Conservation (phyloP, 1,139 yeast genomes). For the Lodderomyces parapsilosis region DNA sequence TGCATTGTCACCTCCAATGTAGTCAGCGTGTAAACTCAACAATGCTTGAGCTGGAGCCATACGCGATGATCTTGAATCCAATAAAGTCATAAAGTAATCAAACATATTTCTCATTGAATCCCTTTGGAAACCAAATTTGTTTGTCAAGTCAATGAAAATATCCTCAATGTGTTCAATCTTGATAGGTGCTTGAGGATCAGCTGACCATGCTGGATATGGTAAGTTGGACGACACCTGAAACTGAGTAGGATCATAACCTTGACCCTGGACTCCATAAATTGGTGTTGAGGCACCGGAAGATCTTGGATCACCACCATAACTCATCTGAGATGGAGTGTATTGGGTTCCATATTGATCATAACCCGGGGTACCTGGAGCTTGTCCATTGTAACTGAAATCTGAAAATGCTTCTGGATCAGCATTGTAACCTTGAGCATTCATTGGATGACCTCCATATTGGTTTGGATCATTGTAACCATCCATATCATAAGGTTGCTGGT, state of each 20-base stretch:
- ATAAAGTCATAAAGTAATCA: conserved; percentile 89
- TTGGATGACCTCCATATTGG: conserved; percentile 26
- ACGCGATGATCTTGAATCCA: conserved; percentile 94
- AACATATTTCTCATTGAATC: conserved; percentile 97
- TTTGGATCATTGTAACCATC: conserved; percentile 44
- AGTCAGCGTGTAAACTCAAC: conserved; percentile 90
- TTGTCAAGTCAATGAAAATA: conserved; percentile 83
- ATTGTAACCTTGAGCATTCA: conserved; percentile 50
- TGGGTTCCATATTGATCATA: conserved; percentile 80
- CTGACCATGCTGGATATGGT: conserved; percentile 96
- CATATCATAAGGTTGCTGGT: conserved; percentile 50
- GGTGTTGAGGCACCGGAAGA: conserved; percentile 97
- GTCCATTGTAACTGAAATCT: conserved; percentile 75
- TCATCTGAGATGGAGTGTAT: conserved; percentile 79
- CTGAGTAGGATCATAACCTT: conserved; percentile 64
- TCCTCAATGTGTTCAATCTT: conserved; percentile 87
- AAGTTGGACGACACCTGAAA: conserved; percentile 57
- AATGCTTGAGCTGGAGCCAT: conserved; percentile 97
- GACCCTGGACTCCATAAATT: conserved; percentile 71
- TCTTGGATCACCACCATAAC: conserved; percentile 72
- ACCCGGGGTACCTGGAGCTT: conserved; percentile 65
- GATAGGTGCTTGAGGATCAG: conserved; percentile 82
- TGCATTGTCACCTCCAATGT: conserved; percentile 54
- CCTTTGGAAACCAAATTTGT: conserved; percentile 95
- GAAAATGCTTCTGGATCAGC: conserved; percentile 76